Base-by-base conservation (phyloP, 345 rosid genomes). In the Erodium maritimum region DNA sequence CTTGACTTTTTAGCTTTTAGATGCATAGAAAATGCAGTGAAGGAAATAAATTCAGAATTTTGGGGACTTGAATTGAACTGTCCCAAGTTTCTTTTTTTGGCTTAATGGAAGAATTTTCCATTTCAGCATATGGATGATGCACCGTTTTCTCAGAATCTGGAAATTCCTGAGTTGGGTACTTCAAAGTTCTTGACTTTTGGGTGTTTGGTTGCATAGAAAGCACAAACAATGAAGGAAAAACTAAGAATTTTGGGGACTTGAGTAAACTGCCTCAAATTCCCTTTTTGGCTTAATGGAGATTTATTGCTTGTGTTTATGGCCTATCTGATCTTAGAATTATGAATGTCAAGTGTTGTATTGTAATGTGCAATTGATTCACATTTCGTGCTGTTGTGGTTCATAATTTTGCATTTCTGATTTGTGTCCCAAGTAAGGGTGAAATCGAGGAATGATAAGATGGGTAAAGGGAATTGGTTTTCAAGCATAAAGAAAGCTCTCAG, bases 401-500 rank as follows among this genome's bases (percentile, higher is more conserved):
- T 29, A 14, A 42, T 42, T 10, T 42, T 42, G 48, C 14, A 42
- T 7, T 29, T 29, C 9, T 11, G 5, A 29, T 29, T 29, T 29
- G 37, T 29, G 5, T 29, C 9, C 37, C 9, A 5, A 5, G 9
- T 29, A 29, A 29, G 48, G 48, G 14, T 14, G 14, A 0, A 42
- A 42, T 42, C 12, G 48, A 42, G 48, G 48, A 42, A 77, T 65
- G 78, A 70, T 77, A 68, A 72, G 74, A 93, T 93, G 99, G 96
- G 99, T 55, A 88, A 89, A 70, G 95, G 89, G 19, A 93, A 86
- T 65, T 93, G 99, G 99, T 79, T 93, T 73, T 79, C 95, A 24
- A 79, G 75, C 52, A 83, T 93, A 57, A 93, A 78, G 86, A 93
- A 83, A 65, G 90, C 89, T 46, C 82, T 88, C 65, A 85, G 91